phyloP scores from a whole-genome alignment of 2,329 filamentous ascomycete species.

The Pseudogymnoascus destructans region DNA sequence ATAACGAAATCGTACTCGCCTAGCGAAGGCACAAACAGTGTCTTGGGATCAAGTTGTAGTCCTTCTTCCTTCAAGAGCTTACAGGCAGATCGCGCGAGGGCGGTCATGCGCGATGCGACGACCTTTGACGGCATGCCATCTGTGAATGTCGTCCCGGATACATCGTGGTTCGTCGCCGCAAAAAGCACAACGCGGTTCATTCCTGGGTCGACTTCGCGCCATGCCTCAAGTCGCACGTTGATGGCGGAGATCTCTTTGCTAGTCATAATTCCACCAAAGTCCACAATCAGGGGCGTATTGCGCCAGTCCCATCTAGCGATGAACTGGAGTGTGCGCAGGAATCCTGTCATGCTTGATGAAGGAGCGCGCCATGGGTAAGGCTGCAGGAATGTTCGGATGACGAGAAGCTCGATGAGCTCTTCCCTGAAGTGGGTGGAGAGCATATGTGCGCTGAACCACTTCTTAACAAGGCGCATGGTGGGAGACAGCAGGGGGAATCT shows the following conservation, averaged over 20 bases:
- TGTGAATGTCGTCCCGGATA: conserved; percentile 69
- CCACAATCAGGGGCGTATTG: conserved; percentile 65
- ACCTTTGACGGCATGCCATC: conserved; percentile 65
- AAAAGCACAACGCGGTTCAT: conserved; percentile 78
- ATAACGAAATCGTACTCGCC: conserved; percentile 80
- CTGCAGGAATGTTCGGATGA: conserved; percentile 63
- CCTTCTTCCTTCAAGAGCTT: conserved; percentile 43
- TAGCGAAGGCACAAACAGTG: conserved; percentile 60
- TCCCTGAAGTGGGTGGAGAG: conserved; percentile 62
- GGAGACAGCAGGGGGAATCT: conserved; percentile 67
- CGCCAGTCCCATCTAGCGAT: conserved; percentile 89
- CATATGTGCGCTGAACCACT: conserved; percentile 79
- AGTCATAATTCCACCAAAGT: conserved; percentile 54
- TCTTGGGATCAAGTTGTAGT: conserved; percentile 38
- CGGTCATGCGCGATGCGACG: conserved; percentile 70
- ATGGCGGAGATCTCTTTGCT: conserved; percentile 48
- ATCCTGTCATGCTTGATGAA: conserved; percentile 63
- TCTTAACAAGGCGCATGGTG: conserved; percentile 72
- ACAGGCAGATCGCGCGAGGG: conserved; percentile 64
- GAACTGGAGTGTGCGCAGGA: conserved; percentile 67
- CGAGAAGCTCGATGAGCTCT: conserved; percentile 75
- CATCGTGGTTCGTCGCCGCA: conserved; percentile 66
- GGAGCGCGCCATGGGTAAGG: conserved; percentile 72
- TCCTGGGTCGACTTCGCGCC: conserved; percentile 75
- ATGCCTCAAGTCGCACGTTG: conserved; percentile 61